Percentiles rank a stretch among this genome's conserved stretches.
phyloP scores from a whole-genome alignment of 2,329 filamentous ascomycete genomes.

The Talaromyces sp. region DNA sequence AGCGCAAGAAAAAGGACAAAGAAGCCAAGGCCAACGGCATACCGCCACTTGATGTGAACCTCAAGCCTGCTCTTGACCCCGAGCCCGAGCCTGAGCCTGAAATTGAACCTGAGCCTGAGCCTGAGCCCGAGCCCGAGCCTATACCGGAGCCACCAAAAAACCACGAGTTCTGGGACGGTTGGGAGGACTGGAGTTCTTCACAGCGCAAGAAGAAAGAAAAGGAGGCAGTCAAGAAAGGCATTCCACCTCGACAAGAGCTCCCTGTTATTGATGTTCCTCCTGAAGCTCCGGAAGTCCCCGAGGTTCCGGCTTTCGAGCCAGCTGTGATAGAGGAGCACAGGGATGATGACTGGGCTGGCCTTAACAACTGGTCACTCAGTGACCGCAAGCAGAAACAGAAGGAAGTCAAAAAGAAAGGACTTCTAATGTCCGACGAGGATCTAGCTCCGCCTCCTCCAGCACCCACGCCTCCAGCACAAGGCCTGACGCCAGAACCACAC shows the following conservation, averaged over 20 bases:
- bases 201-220: conserved; percentile 16
- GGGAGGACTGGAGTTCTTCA: conserved; percentile 13
- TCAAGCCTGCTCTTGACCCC: conserved; percentile 16
- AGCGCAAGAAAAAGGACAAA: conserved; percentile 16
- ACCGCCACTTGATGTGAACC: conserved; percentile 17
- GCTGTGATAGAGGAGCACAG: conserved; percentile 27
- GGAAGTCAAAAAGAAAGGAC: conserved; percentile 20
- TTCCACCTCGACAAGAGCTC: conserved; percentile 17
- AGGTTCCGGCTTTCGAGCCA: conserved; percentile 22
- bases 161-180: conserved; percentile 18
- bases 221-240: conserved; percentile 14
- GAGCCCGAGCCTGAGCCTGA: conserved; percentile 13
- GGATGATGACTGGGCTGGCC: conserved; percentile 16
- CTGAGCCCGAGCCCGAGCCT: conserved; percentile 30
- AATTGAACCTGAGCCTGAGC: conserved; percentile 16
- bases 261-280: conserved; percentile 17
- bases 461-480: conserved; percentile 47
- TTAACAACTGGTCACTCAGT: conserved; percentile 14
- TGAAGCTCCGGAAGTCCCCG: conserved; percentile 20
- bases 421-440: conserved; percentile 10
- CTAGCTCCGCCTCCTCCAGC: conserved; percentile 46
- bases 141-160: conserved; percentile 23
- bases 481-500: conserved; percentile 38
- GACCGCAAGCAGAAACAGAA: conserved; percentile 19
- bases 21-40: conserved; percentile 14